Conservation (phyloP, 2,329 filamentous ascomycete species). For the Diplodia scrobiculata region DNA sequence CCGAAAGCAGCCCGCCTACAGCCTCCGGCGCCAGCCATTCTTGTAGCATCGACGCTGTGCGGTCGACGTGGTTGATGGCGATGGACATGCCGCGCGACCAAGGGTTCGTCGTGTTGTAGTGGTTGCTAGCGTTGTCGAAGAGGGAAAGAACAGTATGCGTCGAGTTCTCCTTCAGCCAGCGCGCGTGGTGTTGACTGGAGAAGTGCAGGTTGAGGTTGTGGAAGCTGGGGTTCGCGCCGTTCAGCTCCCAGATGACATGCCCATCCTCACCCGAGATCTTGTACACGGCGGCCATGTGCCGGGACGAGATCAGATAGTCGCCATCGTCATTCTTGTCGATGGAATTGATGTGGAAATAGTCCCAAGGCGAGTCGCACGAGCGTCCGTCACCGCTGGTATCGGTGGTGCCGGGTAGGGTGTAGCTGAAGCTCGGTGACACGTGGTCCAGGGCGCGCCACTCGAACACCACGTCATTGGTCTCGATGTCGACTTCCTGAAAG, state of each 20-base stretch:
- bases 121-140: conserved; percentile 36
- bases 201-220: conserved; percentile 31
- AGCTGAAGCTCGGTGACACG: conserved; percentile 54
- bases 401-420: conserved; percentile 50
- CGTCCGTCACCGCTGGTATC: conserved; percentile 51
- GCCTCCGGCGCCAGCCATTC: conserved; percentile 54
- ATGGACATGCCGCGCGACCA: conserved; percentile 52
- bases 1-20: conserved; percentile 50
- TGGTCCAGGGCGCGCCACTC: conserved; percentile 63
- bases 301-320: conserved; percentile 34
- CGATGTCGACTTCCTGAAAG: conserved; percentile 59
- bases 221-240: conserved; percentile 49
- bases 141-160: conserved; percentile 31
- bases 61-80: conserved; percentile 48
- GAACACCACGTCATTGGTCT: conserved; percentile 59
- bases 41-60: conserved; percentile 51
- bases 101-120: conserved; percentile 29
- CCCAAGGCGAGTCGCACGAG: conserved; percentile 52
- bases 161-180: conserved; percentile 30
- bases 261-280: conserved; percentile 31
- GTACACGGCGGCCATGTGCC: conserved; percentile 32
- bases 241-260: conserved; percentile 36
- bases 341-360: conserved; percentile 60
- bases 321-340: conserved; percentile 42
- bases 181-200: conserved; percentile 32